Evolutionary conservation across 805 yeast species (phyloP).

Genomic region (Candida alai): DNA sequence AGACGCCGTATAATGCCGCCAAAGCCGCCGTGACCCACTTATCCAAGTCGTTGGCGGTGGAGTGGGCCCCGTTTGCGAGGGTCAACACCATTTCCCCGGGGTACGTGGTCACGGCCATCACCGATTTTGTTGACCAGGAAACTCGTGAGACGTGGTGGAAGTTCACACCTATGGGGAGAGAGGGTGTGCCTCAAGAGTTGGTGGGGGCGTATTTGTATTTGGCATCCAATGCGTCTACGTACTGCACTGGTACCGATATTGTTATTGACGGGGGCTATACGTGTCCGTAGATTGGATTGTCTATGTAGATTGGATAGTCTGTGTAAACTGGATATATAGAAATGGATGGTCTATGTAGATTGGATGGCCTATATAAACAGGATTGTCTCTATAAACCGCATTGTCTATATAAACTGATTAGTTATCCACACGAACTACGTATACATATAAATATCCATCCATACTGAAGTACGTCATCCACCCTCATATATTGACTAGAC

Average conservation of each 20-base stretch:
- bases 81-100: constrained; percentile 69
- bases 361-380: too few species aligned
- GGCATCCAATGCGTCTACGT: constrained; percentile 77
- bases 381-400: too few species aligned
- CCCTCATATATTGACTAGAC: too few species aligned
- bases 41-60: constrained; percentile 74
- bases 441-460: too few species aligned
- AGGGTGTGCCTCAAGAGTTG: constrained; percentile 39
- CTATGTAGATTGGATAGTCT: too few species aligned
- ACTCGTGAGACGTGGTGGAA: constrained; percentile 34
- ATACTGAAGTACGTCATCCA: too few species aligned
- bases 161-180: constrained; percentile 43
- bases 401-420: too few species aligned
- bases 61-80: constrained; percentile 78
- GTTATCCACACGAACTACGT: too few species aligned
- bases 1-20: constrained; percentile 83
- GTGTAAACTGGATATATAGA: too few species aligned
- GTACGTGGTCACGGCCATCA: constrained; percentile 35
- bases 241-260: constrained; percentile 74
- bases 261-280: constrained; percentile 75
- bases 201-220: constrained; percentile 74
- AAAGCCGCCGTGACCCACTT: constrained; percentile 63
- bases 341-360: neutral
- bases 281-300: constrained; percentile 2
- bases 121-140: constrained; percentile 31